phyloP scores from a whole-genome alignment of 768 basidiomycete species.

The Mycena capillaripes region DNA sequence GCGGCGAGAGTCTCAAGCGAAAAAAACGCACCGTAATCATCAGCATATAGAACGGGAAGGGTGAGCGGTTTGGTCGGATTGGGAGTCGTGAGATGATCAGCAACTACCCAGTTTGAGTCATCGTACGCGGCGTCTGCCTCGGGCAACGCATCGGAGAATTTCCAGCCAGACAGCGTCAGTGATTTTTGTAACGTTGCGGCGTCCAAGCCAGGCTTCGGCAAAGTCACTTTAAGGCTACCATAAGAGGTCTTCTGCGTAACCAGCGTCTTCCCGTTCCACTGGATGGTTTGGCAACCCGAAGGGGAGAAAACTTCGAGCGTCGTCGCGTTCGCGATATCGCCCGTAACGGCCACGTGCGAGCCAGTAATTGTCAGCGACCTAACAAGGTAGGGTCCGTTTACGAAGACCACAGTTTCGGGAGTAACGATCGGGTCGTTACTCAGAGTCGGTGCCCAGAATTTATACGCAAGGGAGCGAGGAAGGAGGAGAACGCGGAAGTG shows the following conservation, averaged over 20 bases:
- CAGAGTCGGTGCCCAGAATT: constrained; percentile 71
- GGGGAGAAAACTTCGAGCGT: constrained; percentile 64
- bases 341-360: constrained; percentile 59
- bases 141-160: constrained; percentile 65
- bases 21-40: constrained; percentile 27
- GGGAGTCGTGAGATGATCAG: constrained; percentile 58
- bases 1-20: not conserved
- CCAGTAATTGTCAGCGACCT: constrained; percentile 49
- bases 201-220: constrained; percentile 41
- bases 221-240: constrained; percentile 52
- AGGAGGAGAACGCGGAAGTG: constrained; percentile 52
- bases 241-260: constrained; percentile 35
- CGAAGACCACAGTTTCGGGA: constrained; percentile 63
- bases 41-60: constrained; percentile 29
- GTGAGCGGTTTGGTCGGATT: constrained; percentile 25
- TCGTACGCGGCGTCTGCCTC: constrained; percentile 61
- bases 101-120: constrained; percentile 64
- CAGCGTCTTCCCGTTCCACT: constrained; percentile 65
- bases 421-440: constrained; percentile 55
- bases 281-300: constrained; percentile 50
- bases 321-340: constrained; percentile 63
- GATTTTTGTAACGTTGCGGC: constrained; percentile 36
- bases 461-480: constrained; percentile 47
- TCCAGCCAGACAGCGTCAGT: constrained; percentile 57
- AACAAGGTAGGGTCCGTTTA: constrained; percentile 57